Percentiles rank a stretch among this genome's conserved stretches.
Conservation (phyloP, 345 rosid genomes). For the Psidium friedrichsthalianum region DNA sequence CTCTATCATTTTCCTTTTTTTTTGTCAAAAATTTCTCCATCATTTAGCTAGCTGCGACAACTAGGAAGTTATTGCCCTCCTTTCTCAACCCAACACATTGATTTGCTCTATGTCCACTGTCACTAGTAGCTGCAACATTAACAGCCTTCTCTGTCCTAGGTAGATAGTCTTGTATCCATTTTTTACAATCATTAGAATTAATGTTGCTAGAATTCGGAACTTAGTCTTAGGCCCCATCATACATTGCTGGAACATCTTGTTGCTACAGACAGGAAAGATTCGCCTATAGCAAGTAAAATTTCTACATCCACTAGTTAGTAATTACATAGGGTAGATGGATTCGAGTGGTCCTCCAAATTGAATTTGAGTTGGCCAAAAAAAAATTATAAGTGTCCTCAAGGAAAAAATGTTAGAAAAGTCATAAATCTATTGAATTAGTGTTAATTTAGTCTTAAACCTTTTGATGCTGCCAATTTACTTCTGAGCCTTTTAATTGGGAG, state of each 20-base stretch:
- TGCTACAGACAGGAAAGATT: neutral
- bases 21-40: conserved; percentile 28
- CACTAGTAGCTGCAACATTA: neutral
- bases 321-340: neutral
- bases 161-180: neutral
- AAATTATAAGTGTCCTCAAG: neutral
- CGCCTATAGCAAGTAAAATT: neutral
- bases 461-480: neutral
- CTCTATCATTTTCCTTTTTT: conserved; percentile 6
- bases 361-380: neutral
- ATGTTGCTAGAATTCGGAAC: neutral
- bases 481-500: conserved; percentile 2
- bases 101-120: neutral
- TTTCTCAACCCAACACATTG: neutral
- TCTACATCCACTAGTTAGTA: neutral
- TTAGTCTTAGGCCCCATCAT: neutral
- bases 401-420: neutral
- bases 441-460: neutral
- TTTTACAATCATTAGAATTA: neutral
- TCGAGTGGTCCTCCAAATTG: neutral
- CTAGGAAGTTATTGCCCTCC: conserved; percentile 7
- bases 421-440: neutral
- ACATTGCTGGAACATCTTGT: neutral
- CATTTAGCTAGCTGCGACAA: conserved; percentile 57
- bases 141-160: neutral